phyloP scores from a whole-genome alignment of 345 rosid species.

The Populus davidiana region DNA sequence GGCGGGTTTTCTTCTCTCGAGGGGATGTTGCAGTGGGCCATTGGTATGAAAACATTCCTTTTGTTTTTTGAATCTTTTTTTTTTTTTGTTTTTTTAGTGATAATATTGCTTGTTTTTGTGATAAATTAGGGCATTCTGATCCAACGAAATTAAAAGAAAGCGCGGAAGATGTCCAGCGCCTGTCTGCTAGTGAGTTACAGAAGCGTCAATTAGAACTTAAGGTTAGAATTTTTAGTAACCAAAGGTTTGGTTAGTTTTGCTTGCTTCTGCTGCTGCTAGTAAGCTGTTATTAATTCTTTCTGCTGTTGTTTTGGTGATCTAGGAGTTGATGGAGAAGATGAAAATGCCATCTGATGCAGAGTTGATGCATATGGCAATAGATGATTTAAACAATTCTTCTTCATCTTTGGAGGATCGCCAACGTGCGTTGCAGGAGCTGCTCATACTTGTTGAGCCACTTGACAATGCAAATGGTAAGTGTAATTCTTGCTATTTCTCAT shows the following conservation, averaged over 20 bases:
- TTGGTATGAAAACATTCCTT: slow-evolving; percentile 34
- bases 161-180: slow-evolving; percentile 60
- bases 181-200: slow-evolving; percentile 60
- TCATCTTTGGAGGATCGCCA: slow-evolving; percentile 67
- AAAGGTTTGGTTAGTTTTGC: background rate
- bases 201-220: slow-evolving; percentile 77
- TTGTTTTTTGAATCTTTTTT: background rate
- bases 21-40: slow-evolving; percentile 95
- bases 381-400: slow-evolving; percentile 72
- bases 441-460: slow-evolving; percentile 81
- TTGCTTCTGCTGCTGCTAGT: background rate
- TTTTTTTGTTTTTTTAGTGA: background rate
- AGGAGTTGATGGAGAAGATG: slow-evolving; percentile 78
- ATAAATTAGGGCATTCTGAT: slow-evolving; percentile 75
- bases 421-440: slow-evolving; percentile 80
- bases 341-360: slow-evolving; percentile 82
- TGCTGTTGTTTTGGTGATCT: background rate
- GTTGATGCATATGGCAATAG: slow-evolving; percentile 72
- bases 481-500: background rate
- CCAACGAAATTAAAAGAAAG: slow-evolving; percentile 69
- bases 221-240: slow-evolving; percentile 37
- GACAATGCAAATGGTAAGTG: slow-evolving; percentile 87
- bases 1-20: slow-evolving; percentile 94
- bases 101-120: background rate
- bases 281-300: background rate